Percentiles rank a stretch among this genome's conserved stretches.
phyloP scores from a whole-genome alignment of 2,329 filamentous ascomycete species.

The Clonostachys byssicola region DNA sequence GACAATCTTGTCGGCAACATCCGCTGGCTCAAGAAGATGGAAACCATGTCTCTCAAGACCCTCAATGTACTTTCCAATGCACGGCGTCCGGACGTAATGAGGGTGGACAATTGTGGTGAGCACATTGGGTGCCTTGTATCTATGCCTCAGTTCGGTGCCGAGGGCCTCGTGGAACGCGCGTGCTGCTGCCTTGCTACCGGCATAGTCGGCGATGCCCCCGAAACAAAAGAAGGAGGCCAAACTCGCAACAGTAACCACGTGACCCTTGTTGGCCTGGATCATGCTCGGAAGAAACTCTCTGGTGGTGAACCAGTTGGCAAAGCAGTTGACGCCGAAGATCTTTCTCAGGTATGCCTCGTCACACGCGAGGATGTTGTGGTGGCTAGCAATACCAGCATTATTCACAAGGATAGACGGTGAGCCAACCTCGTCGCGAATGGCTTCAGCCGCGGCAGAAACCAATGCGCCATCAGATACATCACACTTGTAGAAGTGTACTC shows the following conservation, averaged over 20 bases:
- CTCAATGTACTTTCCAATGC: constrained; percentile 13
- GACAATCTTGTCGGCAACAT: constrained; percentile 15
- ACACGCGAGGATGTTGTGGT: constrained; percentile 53
- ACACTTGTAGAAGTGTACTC: constrained; percentile 25
- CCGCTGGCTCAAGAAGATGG: background rate
- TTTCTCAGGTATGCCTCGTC: constrained; percentile 52
- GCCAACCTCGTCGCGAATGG: constrained; percentile 41
- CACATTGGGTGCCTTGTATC: constrained; percentile 57
- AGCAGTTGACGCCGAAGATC: constrained; percentile 65
- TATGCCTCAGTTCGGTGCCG: constrained; percentile 46
- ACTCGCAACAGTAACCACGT: constrained; percentile 67
- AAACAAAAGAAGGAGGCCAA: constrained; percentile 56
- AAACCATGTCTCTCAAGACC: background rate
- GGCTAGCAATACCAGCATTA: constrained; percentile 61
- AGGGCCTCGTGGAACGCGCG: constrained; percentile 65
- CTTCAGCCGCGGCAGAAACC: constrained; percentile 33
- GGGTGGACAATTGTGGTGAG: constrained; percentile 62
- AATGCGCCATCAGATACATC: constrained; percentile 37
- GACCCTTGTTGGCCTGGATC: constrained; percentile 60
- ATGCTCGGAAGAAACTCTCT: constrained; percentile 65
- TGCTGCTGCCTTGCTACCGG: constrained; percentile 59
- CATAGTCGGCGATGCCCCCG: constrained; percentile 62
- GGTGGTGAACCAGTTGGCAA: constrained; percentile 60
- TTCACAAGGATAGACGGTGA: constrained; percentile 66
- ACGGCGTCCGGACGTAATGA: constrained; percentile 43